These are phyloP conservation scores for Umbelopsis isabellina DNA, from an alignment of 192 early-diverging fungal genomes.

Conservation along the genomic window DNA sequence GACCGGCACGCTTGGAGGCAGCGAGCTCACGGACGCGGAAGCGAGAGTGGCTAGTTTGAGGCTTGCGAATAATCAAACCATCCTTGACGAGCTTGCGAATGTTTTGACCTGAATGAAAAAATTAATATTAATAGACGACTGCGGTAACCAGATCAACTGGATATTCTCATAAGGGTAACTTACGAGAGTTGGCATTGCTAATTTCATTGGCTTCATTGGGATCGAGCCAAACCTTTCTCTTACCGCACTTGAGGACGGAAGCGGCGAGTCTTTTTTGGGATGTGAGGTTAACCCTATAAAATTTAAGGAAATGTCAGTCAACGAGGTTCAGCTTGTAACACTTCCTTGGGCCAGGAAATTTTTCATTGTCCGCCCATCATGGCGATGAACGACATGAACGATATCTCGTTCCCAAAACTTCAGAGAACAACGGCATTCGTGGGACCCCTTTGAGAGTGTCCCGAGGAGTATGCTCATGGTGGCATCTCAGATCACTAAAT, in stretches of 20 bases:
- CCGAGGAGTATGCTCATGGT: background rate
- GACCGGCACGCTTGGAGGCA: slow-evolving; percentile 95
- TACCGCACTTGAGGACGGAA: slow-evolving; percentile 95
- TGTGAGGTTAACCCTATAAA: slow-evolving; percentile 70
- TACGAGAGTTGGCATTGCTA: slow-evolving; percentile 96
- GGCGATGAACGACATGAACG: background rate
- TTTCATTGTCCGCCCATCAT: slow-evolving; percentile 4
- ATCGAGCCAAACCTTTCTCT: slow-evolving; percentile 99
- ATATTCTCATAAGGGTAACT: slow-evolving; percentile 40
- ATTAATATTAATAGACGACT: background rate
- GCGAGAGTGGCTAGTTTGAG: slow-evolving; percentile 83
- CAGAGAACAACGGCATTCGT: background rate
- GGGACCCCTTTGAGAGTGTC: background rate
- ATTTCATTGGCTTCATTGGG: slow-evolving; percentile 96
- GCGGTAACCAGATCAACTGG: background rate
- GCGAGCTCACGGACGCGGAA: slow-evolving; percentile 90
- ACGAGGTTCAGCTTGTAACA: background rate
- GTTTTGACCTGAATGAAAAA: slow-evolving; percentile 71
- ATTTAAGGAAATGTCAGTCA: background rate
- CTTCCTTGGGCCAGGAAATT: background rate
- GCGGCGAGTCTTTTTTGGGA: slow-evolving; percentile 97
- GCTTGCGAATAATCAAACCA: slow-evolving; percentile 96
- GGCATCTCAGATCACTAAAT: slow-evolving; percentile 21
- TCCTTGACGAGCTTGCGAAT: slow-evolving; percentile 97
- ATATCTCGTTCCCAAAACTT: slow-evolving; percentile 5